Evolutionary conservation across 202 grass and related monocot species (phyloP).

Genomic region (Panicum hallii): DNA sequence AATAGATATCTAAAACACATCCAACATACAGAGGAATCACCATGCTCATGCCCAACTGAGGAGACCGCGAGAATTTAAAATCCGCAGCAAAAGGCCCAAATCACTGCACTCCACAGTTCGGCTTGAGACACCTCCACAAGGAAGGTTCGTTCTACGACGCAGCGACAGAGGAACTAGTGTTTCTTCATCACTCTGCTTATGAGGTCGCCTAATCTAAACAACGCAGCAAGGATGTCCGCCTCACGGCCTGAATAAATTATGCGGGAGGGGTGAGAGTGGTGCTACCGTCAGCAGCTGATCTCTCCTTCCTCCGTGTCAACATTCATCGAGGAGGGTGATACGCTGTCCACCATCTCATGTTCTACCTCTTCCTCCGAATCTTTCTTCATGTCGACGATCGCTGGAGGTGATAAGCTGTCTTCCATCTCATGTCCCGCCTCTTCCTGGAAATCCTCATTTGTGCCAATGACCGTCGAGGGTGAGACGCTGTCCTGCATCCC

Average conservation of each 20-base stretch:
- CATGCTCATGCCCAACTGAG: not conserved
- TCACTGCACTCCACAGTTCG: not conserved
- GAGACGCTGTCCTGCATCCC: slow-evolving; percentile 3
- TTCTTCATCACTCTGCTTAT: slow-evolving; percentile 47
- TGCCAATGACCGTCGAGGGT: not conserved
- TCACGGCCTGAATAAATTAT: not conserved
- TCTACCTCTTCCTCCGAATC: not conserved
- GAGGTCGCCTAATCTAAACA: slow-evolving; percentile 42
- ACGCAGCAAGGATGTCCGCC: slow-evolving; percentile 16
- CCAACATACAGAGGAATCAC: slow-evolving; percentile 30
- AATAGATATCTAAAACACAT: slow-evolving; percentile 20
- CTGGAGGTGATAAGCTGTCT: not conserved
- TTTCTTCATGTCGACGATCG: not conserved
- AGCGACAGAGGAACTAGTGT: not conserved
- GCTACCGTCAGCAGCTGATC: slow-evolving; percentile 50
- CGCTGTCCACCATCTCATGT: slow-evolving; percentile 10
- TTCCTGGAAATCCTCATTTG: not conserved
- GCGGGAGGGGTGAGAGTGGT: not conserved
- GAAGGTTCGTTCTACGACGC: slow-evolving; percentile 20
- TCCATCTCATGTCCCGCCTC: not conserved
- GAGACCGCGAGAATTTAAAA: slow-evolving; percentile 7
- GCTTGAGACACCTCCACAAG: not conserved
- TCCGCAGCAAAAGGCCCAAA: not conserved
- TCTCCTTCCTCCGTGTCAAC: slow-evolving; percentile 75
- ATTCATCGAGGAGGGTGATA: not conserved